Base-by-base conservation (phyloP, 1,284 basidiomycete genomes). In the Ganoderma lucidum region DNA sequence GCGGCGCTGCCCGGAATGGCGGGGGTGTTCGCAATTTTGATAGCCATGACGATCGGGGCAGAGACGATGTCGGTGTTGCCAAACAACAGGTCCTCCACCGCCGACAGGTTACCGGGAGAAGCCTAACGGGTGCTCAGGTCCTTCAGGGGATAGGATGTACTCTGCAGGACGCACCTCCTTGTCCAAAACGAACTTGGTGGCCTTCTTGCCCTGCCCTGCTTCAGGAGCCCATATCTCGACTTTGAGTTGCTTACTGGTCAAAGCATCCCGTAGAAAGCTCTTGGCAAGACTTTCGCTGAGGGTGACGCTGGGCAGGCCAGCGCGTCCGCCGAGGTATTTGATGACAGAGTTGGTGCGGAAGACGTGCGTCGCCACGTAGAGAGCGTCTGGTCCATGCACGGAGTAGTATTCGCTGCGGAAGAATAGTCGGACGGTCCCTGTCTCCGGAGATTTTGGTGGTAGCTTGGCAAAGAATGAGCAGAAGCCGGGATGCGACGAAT, bases 41-140 rank as follows among this genome's bases (percentile, higher is more conserved):
- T 88, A 8, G 96, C 92, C 87, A 99, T 92, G 64, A 97, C 93
- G 66, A 99, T 93, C 1, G 97, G 97, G 23, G 96, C 91, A 28
- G 93, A 88, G 2, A 92, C 82, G 39, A 98, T 86, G 78, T 99
- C 97, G 9, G 90, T 90, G 74, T 93, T 90, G 32, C 86, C 86
- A 79, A 99, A 99, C 14, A 99, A 86, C 23, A 99, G 83, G 74
- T 99, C 98, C 81, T 99, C 98, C 17, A 99, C 90, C 37, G 93
- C 91, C 77, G 95, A 93, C 12, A 99, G 82, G 79, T 99, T 99
- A 63, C 98, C 98, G 0, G 98, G 98, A 5, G 96, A 97, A 0
- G 96, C 96, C 92, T 95, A 45, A 9, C 55, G n/a, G n/a, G 32
- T 28, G 17, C 41, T 45, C 19, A 35, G 39, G 28, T 10, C 28